Evolutionary conservation across 768 basidiomycete genomes (phyloP).

Genomic region (Psilocybe tampanensis): DNA sequence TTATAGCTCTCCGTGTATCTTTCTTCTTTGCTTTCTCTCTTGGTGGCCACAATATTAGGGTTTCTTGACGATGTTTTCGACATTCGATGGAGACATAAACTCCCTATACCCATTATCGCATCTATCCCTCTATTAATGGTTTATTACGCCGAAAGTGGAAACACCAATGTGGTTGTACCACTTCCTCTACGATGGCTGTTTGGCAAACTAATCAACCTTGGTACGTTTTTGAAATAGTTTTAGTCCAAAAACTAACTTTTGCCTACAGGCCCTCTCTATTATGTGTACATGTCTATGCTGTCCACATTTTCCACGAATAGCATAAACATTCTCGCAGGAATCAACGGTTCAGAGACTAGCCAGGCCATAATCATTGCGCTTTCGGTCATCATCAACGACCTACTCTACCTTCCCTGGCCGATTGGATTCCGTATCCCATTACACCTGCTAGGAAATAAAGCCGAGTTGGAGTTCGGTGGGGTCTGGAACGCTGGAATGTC

Average conservation of each 20-base stretch:
- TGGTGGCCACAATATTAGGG: conserved; percentile 92
- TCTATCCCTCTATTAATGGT: conserved; percentile 95
- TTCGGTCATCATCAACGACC: conserved; percentile 89
- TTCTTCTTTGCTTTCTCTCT: conserved; percentile 87
- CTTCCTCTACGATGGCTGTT: conserved; percentile 74
- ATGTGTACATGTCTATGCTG: conserved; percentile 93
- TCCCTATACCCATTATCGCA: conserved; percentile 95
- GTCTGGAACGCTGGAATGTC: conserved; percentile 86
- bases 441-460: conserved; percentile 65
- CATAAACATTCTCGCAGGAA: conserved; percentile 98
- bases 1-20: conserved; percentile 86
- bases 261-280: conserved; percentile 84
- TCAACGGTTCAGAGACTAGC: conserved; percentile 94
- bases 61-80: conserved; percentile 98
- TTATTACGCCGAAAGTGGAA: conserved; percentile 92
- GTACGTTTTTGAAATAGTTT: conserved; percentile 43
- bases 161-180: conserved; percentile 93
- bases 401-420: conserved; percentile 93
- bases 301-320: conserved; percentile 98
- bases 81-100: conserved; percentile 97
- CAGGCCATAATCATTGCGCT: conserved; percentile 92
- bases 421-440: conserved; percentile 71
- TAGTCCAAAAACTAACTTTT: not conserved
- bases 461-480: conserved; percentile 75
- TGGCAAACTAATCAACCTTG: conserved; percentile 83